Base-by-base conservation (phyloP, 805 yeast species). In the Yarrowia phangngaensis region DNA sequence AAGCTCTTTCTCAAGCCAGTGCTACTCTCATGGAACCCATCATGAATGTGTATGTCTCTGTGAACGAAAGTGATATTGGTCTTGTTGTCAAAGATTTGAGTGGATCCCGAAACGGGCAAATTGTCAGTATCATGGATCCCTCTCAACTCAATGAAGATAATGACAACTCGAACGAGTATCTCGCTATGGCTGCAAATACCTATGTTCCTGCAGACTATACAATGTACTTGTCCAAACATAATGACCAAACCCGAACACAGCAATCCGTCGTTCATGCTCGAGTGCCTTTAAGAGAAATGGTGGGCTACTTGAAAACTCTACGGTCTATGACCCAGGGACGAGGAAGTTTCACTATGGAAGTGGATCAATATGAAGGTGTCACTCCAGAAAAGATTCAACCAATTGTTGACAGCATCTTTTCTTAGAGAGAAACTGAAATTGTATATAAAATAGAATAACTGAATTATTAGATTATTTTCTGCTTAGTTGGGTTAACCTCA, bases 261-360 rank as follows among this genome's bases (percentile, higher is more conserved):
- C 60, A 53, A 55, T 60, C 55, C 17, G 65, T 74, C 6, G 76
- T 92, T 24, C 69, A 69, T n/a, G 95, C 96, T 0, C 76, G 74
- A 43, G 89, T 88, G 0, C 97, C 98, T 3, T 69, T 92, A 60
- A 74, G 81, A 53, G 94, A 83, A 53, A 88, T 92, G 95, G 76
- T 88, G 38, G 95, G 97, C 0, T 92, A 92, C 62, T 71, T 87
- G 52, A 78, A 80, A 8, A 77, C 76, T 53, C 68, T 92, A 35
- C 68, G 97, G 57, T 81, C 92, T 27, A 68, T 88, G 56, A 89
- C 97, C 0, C 88, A 87, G 60, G 98, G 98, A 1, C 72, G 95
- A 32, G 95, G 89, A 2, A 75, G 79, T 2, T 88, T 84, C 63
- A 78, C 79, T 52, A 85, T 90, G 95, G 73, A 76, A 11, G 84